Conservation (phyloP, 805 yeast species). For the Candida anglica region DNA sequence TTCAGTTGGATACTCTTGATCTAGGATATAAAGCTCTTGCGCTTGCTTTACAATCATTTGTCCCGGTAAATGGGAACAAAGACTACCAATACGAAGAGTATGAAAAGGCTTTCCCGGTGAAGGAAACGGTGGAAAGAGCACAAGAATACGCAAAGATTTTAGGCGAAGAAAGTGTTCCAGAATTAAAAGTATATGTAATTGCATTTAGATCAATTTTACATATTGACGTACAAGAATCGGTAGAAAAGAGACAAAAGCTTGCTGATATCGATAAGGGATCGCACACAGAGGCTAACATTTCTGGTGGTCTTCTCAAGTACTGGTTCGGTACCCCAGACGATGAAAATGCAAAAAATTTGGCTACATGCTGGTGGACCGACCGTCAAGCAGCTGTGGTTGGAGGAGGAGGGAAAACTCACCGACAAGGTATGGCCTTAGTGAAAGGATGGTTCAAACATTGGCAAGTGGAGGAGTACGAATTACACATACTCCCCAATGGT, state of each 20-base stretch:
- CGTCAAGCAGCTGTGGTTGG: constrained; percentile 26
- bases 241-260: constrained; percentile 19
- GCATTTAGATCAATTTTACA: constrained; percentile 30
- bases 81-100: constrained; percentile 22
- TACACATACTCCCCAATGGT: constrained; percentile 8
- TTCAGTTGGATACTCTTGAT: constrained; percentile 18
- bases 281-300: constrained; percentile 30
- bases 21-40: constrained; percentile 19
- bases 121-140: constrained; percentile 13
- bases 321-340: constrained; percentile 37
- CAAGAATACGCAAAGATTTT: constrained; percentile 9
- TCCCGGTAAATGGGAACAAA: constrained; percentile 6
- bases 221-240: constrained; percentile 18
- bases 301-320: constrained; percentile 36
- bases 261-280: constrained; percentile 26
- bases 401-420: constrained; percentile 29
- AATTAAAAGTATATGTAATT: constrained; percentile 22
- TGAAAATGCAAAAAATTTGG: constrained; percentile 27
- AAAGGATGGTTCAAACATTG: constrained; percentile 29
- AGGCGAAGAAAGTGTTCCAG: constrained; percentile 6
- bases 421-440: constrained; percentile 25
- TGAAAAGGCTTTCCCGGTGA: constrained; percentile 23
- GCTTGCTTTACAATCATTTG: constrained; percentile 25
- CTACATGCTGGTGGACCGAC: constrained; percentile 36
- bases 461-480: constrained; percentile 30